Conservation (phyloP, 768 basidiomycete genomes). For the Trametes punicea region DNA sequence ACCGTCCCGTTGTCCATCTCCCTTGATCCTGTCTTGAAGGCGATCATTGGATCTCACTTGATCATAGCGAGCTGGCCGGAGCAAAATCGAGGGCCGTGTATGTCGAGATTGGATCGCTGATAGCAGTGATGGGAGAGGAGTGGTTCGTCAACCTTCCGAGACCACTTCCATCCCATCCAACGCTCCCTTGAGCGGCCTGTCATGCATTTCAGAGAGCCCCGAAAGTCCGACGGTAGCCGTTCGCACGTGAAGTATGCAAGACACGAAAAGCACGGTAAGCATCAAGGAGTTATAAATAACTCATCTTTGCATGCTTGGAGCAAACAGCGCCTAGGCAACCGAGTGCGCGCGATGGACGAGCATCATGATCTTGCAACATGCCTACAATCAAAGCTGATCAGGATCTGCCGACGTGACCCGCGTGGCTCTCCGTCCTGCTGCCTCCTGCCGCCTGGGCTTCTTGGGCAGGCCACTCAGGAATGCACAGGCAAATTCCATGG, state of each 20-base stretch:
- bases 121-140: no score
- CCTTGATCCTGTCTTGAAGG: neutral
- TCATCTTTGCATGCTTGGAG: neutral
- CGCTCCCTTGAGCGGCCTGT: no score
- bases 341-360: neutral
- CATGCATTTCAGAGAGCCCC: no score
- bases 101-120: no score
- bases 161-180: no score
- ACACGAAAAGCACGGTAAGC: no score
- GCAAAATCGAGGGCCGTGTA: neutral
- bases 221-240: no score
- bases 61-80: neutral
- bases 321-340: constrained; percentile 4
- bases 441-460: neutral
- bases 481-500: neutral
- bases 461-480: neutral
- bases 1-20: neutral
- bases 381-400: constrained; percentile 13
- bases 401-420: constrained; percentile 5
- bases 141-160: no score
- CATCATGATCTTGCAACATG: constrained; percentile 11
- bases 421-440: neutral
- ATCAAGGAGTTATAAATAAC: neutral
- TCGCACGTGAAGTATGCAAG: no score
- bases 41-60: neutral